Conservation (phyloP, 148 eudicot species). For the Dianthus caryophyllus region DNA sequence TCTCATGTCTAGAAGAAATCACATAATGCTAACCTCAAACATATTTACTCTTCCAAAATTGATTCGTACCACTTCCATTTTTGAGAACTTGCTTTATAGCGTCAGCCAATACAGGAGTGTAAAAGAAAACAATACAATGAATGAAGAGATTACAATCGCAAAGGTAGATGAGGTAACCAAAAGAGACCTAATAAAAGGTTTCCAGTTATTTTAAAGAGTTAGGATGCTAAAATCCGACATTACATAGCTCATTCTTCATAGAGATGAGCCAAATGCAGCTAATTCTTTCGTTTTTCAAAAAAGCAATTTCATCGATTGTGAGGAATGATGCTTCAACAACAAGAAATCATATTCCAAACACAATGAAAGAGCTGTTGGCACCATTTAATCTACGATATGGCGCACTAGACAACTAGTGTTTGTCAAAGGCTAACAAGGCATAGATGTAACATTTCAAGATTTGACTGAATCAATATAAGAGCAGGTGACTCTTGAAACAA, state of each 20-base stretch:
- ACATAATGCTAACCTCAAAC: too few relatives aligned
- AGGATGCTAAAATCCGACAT: neutral
- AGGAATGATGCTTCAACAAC: too few relatives aligned
- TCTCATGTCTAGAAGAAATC: too few relatives aligned
- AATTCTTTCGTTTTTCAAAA: neutral
- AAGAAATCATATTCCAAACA: too few relatives aligned
- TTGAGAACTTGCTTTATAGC: too few relatives aligned
- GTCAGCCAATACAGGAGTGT: too few relatives aligned
- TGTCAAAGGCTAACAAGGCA: neutral
- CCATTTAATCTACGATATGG: neutral
- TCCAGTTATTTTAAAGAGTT: neutral
- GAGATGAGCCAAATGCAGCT: neutral
- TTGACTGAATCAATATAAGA: neutral
- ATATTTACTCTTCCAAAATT: too few relatives aligned
- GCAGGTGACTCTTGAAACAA: neutral
- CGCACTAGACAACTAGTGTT: neutral
- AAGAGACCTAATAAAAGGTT: slow-evolving; percentile 4
- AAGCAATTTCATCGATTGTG: neutral
- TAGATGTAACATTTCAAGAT: neutral
- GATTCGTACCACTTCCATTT: too few relatives aligned
- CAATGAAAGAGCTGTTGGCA: neutral
- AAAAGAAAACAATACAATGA: too few relatives aligned
- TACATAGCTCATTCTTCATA: neutral
- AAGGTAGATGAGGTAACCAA: neutral
- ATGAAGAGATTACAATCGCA: too few relatives aligned